Percentiles rank a stretch among this genome's conserved stretches.
These are phyloP conservation scores for Gloeostereum incarnatum DNA, from an alignment of 768 basidiomycete genomes.

Conservation along the genomic window DNA sequence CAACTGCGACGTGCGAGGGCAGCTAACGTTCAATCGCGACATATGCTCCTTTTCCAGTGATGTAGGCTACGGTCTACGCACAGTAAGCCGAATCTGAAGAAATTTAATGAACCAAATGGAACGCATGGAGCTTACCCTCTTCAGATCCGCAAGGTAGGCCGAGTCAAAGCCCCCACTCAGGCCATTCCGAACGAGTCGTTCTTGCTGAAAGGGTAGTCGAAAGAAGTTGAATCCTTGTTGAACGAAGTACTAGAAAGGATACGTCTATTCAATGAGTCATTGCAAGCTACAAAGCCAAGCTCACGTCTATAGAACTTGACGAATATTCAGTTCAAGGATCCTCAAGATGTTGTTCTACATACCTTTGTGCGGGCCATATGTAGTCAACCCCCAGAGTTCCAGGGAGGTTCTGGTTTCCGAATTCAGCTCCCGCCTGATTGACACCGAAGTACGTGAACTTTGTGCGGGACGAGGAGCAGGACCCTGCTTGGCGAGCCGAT, in stretches of 20 bases:
- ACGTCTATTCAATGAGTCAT: slow-evolving; percentile 1
- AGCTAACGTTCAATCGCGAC: slow-evolving; percentile 51
- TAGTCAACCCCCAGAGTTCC: slow-evolving; percentile 33
- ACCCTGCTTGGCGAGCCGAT: slow-evolving; percentile 14
- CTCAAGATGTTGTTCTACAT: neutral
- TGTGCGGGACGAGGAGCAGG: slow-evolving; percentile 31
- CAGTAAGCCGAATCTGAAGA: too few species aligned
- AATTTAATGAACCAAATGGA: too few species aligned
- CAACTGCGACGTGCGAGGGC: slow-evolving; percentile 26
- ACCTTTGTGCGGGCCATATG: slow-evolving; percentile 35
- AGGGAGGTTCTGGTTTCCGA: slow-evolving; percentile 40
- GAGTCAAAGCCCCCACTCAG: slow-evolving; percentile 43
- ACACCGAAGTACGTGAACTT: slow-evolving; percentile 60
- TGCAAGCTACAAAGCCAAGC: slow-evolving; percentile 3
- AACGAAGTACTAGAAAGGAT: slow-evolving; percentile 43
- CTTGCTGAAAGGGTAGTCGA: slow-evolving; percentile 52
- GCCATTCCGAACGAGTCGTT: slow-evolving; percentile 42
- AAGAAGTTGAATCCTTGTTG: slow-evolving; percentile 50
- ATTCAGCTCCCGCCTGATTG: slow-evolving; percentile 55
- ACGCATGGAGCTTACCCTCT: slow-evolving; percentile 30
- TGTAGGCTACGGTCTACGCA: slow-evolving; percentile 52
- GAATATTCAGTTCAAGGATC: neutral
- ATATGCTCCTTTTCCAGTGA: slow-evolving; percentile 50
- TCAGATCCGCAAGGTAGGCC: slow-evolving; percentile 42
- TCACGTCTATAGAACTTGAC: slow-evolving; percentile 25